These are phyloP conservation scores for Amyloporia xantha DNA, from an alignment of 768 basidiomycete genomes.

Conservation along the genomic window DNA sequence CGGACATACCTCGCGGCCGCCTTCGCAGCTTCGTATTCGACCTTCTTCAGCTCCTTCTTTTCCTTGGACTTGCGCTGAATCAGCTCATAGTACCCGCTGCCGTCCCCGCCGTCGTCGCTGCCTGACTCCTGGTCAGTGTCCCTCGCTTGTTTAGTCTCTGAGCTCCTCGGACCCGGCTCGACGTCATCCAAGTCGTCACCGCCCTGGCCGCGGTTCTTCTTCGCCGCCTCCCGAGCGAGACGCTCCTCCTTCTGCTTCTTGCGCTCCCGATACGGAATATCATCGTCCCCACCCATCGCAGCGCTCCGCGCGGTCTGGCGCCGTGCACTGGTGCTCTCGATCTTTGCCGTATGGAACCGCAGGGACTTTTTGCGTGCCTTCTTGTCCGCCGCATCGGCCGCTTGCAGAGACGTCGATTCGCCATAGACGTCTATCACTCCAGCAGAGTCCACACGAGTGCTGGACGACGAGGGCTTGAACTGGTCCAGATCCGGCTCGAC, in stretches of 20 bases:
- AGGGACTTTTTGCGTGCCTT: conserved; percentile 73
- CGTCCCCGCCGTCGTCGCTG: conserved; percentile 32
- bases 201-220: conserved; percentile 41
- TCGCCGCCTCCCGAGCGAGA: conserved; percentile 46
- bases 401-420: conserved; percentile 62
- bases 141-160: conserved; percentile 28
- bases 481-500: conserved; percentile 68
- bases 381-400: conserved; percentile 79
- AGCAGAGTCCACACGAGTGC: conserved; percentile 16
- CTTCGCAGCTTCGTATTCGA: conserved; percentile 64
- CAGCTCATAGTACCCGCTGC: conserved; percentile 85
- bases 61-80: conserved; percentile 68
- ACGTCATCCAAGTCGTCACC: conserved; percentile 64
- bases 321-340: conserved; percentile 73
- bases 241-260: conserved; percentile 56
- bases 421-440: conserved; percentile 49
- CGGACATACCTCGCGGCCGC: conserved; percentile 50
- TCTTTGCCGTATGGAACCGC: conserved; percentile 90
- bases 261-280: conserved; percentile 82
- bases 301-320: conserved; percentile 66
- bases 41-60: conserved; percentile 75
- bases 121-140: conserved; percentile 32
- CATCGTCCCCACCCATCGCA: conserved; percentile 86
- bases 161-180: conserved; percentile 33
- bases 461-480: conserved; percentile 28